A percentile compares a stretch with the other conserved stretches of the same genome.
phyloP scores from a whole-genome alignment of 2,329 filamentous ascomycete genomes.

The Clonostachys rosea region DNA sequence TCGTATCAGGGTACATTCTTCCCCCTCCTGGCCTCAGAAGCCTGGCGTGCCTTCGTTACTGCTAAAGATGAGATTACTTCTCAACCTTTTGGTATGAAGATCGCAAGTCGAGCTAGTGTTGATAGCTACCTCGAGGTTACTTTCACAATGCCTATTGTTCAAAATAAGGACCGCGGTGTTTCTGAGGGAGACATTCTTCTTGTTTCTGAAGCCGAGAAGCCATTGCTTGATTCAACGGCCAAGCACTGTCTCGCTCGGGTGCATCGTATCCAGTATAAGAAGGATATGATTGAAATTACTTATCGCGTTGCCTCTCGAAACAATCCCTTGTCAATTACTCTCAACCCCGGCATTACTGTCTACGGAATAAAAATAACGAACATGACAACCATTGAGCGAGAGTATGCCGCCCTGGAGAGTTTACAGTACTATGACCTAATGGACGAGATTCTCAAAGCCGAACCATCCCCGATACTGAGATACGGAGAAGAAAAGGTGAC shows the following conservation, averaged over 20 bases:
- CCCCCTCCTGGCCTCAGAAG: conserved; percentile 84
- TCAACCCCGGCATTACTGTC: conserved; percentile 67
- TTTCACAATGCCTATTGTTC: conserved; percentile 68
- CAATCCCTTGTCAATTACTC: conserved; percentile 54
- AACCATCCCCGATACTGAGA: conserved; percentile 81
- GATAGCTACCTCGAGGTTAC: conserved; percentile 92
- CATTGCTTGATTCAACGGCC: conserved; percentile 59
- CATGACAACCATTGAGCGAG: conserved; percentile 90
- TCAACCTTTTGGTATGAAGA: conserved; percentile 80
- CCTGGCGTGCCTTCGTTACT: conserved; percentile 91
- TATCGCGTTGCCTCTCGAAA: conserved; percentile 73
- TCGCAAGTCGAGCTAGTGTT: conserved; percentile 82
- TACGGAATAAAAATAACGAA: conserved; percentile 82
- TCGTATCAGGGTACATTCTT: conserved; percentile 89
- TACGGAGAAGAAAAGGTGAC: conserved; percentile 72
- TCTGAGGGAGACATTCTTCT: conserved; percentile 86
- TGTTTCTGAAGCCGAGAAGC: conserved; percentile 69
- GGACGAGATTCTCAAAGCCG: conserved; percentile 83
- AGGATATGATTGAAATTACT: conserved; percentile 75
- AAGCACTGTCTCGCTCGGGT: conserved; percentile 86
- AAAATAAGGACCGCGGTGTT: conserved; percentile 68
- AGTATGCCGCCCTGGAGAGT: conserved; percentile 87
- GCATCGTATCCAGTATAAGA: conserved; percentile 75
- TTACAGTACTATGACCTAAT: conserved; percentile 95
- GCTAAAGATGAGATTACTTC: conserved; percentile 80